phyloP scores from a whole-genome alignment of 352 stramenopile genomes.

The Phytophthora sojae region DNA sequence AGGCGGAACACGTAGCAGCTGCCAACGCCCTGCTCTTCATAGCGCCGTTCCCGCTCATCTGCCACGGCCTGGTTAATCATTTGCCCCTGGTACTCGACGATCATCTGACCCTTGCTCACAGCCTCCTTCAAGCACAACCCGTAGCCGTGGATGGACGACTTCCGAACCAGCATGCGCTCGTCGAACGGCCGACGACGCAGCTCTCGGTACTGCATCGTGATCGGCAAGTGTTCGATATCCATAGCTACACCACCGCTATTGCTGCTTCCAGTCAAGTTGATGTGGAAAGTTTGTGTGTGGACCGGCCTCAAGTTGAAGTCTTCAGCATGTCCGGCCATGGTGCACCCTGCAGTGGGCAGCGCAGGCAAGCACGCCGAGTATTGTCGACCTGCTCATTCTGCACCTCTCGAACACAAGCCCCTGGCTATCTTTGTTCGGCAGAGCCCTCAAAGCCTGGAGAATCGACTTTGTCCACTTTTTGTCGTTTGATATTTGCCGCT shows the following conservation, averaged over 20 bases:
- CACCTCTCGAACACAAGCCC: too few species aligned
- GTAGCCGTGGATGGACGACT: conserved; percentile 97
- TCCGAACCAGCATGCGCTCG: conserved; percentile 91
- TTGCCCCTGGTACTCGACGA: conserved; percentile 97
- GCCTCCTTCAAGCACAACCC: conserved; percentile 95
- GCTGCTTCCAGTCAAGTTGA: conserved; percentile 1
- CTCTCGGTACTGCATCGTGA: conserved; percentile 92
- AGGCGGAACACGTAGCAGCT: conserved; percentile 99
- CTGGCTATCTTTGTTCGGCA: too few species aligned
- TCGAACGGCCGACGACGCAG: conserved; percentile 92
- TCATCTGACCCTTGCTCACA: conserved; percentile 94
- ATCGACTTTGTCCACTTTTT: too few species aligned
- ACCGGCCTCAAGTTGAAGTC: too few species aligned
- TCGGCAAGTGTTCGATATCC: conserved; percentile 85
- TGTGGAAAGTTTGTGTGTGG: too few species aligned
- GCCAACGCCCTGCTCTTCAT: conserved; percentile 94
- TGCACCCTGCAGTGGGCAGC: too few species aligned
- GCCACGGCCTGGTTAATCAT: conserved; percentile 92
- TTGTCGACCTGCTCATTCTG: too few species aligned
- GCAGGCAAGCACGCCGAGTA: too few species aligned
- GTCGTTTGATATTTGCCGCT: too few species aligned
- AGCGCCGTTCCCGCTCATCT: conserved; percentile 94
- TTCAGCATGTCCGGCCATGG: too few species aligned
- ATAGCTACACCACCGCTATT: conserved; percentile 55
- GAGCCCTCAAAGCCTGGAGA: too few species aligned